Conservation (phyloP, 345 rosid genomes). For the Anacardium occidentale region DNA sequence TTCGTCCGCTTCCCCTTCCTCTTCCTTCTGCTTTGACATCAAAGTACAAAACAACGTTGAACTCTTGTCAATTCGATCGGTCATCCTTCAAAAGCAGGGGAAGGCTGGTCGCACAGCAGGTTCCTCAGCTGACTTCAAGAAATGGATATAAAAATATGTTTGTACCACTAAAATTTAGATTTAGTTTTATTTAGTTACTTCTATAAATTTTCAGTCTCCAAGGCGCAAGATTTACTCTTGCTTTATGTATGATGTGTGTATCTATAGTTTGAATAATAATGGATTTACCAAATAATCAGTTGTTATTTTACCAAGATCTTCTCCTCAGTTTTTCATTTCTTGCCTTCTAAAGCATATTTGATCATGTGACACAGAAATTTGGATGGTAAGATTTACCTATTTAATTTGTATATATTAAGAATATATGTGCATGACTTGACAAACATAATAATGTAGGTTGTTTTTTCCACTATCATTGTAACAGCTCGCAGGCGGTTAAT, state of each 20-base stretch:
- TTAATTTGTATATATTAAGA: too few species aligned
- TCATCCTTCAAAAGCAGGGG: slow-evolving; percentile 7
- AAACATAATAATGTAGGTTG: too few species aligned
- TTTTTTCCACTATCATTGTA: too few species aligned
- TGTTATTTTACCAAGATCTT: too few species aligned
- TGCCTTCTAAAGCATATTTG: too few species aligned
- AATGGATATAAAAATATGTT: not conserved
- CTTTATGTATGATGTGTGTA: not conserved
- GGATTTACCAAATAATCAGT: too few species aligned
- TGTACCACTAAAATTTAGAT: slow-evolving; percentile 5
- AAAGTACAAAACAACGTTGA: not conserved
- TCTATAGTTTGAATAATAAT: too few species aligned
- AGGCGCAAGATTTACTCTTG: not conserved
- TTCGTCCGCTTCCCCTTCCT: not conserved
- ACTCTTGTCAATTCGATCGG: not conserved
- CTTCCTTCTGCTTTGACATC: not conserved
- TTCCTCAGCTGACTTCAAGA: slow-evolving; percentile 5
- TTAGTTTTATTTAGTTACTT: slow-evolving; percentile 17
- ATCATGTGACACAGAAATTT: too few species aligned
- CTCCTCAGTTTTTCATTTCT: too few species aligned
- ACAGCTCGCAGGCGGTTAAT: too few species aligned
- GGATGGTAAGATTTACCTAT: too few species aligned
- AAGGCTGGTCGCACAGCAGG: not conserved
- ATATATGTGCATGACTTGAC: too few species aligned
- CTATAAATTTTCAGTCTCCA: not conserved